Base-by-base conservation (phyloP, 495 filamentous ascomycete species). In the Neurospora cerealis region DNA sequence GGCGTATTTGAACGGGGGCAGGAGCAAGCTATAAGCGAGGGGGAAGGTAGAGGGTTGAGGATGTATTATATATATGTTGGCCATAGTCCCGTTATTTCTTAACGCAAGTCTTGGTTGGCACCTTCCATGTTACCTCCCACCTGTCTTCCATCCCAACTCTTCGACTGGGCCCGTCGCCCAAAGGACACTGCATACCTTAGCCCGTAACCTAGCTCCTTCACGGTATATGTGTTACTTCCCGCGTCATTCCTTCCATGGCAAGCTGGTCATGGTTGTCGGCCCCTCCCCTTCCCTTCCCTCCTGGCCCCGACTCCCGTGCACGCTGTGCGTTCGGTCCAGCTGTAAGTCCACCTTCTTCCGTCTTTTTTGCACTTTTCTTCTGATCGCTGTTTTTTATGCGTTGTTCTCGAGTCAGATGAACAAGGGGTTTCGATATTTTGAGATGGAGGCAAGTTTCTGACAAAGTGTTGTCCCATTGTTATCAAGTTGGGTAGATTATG, bases 1-100 rank as follows among this genome's bases (percentile, higher is more conserved):
- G 44, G 78, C 76, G 39, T 91, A 88, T 79, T 48, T 89, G 32
- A 77, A 81, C 24, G 82, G 73, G 21, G 71, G 46, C 19, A 69
- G 13, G 28, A 84, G 84, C 74, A 85, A 82, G 77, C 76, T 88
- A 66, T 89, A 70, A 80, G 38, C 4, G 21, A 19, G 40, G 36
- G 34, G 1, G 54, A 5, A 34, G 2, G 15, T 0, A 2, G 5
- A 54, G 46, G 46, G 21, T 28, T 15, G 46, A 28, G 21, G 21
- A 28, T 54, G 46, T 54, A 28, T 28, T 11, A 5, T 28, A 28
- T 39, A 5, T 13, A 28, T 54, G 24, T 21, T 28, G 10, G 11
- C 21, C 24, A 11, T 54, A 28, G 21, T 54, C 11, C 11, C 21
- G 13, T 15, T 28, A 28, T 24, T 24, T 11, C 13, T 15, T 24